Conservation (phyloP, 352 stramenopile species). For the Phytopythium oedochilum region DNA sequence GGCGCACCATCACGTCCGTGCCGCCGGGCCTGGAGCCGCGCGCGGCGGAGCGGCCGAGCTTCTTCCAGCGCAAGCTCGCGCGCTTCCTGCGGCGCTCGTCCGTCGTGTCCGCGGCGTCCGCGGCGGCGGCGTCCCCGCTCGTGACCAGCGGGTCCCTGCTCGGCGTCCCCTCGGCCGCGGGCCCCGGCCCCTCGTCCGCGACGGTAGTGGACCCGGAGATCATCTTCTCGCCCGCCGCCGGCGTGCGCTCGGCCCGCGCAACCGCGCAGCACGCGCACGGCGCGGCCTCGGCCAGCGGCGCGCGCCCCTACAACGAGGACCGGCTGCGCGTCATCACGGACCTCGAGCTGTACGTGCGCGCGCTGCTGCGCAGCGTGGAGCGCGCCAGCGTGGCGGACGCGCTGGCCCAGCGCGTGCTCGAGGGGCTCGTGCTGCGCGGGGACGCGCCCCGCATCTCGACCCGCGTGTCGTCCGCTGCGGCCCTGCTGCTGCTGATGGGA, state of each 20-base stretch:
- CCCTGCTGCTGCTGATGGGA: neutral
- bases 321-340: slow-evolving; percentile 64
- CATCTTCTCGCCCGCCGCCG: slow-evolving; percentile 21
- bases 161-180: neutral
- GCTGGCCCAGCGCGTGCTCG: slow-evolving; percentile 30
- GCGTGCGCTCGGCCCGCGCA: slow-evolving; percentile 2
- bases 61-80: slow-evolving; percentile 45
- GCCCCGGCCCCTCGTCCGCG: neutral
- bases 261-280: slow-evolving; percentile 2
- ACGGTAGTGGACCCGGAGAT: slow-evolving; percentile 44
- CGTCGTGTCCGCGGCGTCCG: slow-evolving; percentile 13
- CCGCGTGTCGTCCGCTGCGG: slow-evolving; percentile 4
- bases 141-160: slow-evolving; percentile 5
- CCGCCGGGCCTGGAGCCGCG: slow-evolving; percentile 19
- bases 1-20: slow-evolving; percentile 18
- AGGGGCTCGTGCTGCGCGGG: slow-evolving; percentile 36
- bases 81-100: slow-evolving; percentile 47
- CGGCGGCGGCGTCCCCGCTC: neutral
- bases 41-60: slow-evolving; percentile 23
- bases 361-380: slow-evolving; percentile 34
- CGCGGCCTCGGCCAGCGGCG: slow-evolving; percentile 38
- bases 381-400: slow-evolving; percentile 15
- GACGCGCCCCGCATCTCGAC: slow-evolving; percentile 32
- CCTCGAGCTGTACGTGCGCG: slow-evolving; percentile 53
- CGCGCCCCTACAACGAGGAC: slow-evolving; percentile 58